These are phyloP conservation scores for Magnusiomyces starmeri DNA, from an alignment of 1,139 yeast species.

Conservation along the genomic window DNA sequence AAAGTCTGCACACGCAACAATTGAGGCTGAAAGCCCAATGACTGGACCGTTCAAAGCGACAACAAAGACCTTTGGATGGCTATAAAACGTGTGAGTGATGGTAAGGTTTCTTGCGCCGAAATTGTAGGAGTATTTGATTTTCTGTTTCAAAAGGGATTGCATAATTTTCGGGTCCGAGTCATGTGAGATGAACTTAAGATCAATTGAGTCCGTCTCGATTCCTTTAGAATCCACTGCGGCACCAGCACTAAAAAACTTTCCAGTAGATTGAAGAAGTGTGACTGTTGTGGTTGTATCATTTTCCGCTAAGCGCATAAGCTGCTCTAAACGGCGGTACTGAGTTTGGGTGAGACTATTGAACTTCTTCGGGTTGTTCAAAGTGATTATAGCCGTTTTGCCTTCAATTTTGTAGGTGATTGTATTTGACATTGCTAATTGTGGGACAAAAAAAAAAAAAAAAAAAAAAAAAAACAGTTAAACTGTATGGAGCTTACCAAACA, in stretches of 20 bases:
- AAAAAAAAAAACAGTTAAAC: too few species aligned
- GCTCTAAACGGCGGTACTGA: constrained; percentile 60
- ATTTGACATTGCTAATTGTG: neutral
- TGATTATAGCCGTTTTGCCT: constrained; percentile 55
- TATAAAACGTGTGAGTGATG: constrained; percentile 60
- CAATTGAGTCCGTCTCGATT: constrained; percentile 25
- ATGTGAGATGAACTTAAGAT: constrained; percentile 17
- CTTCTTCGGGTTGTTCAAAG: constrained; percentile 54
- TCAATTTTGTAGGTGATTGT: constrained; percentile 37
- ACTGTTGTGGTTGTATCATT: constrained; percentile 55
- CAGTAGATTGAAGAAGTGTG: constrained; percentile 65
- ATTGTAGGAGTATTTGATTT: constrained; percentile 39
- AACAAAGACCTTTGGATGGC: constrained; percentile 65
- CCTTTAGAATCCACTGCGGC: constrained; percentile 43
- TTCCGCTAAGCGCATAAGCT: constrained; percentile 57
- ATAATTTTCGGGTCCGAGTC: constrained; percentile 12
- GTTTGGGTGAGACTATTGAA: constrained; percentile 63
- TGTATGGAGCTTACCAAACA: neutral
- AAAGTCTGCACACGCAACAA: constrained; percentile 69
- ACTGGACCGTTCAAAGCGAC: constrained; percentile 85
- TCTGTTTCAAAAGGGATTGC: neutral
- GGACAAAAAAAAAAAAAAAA: neutral
- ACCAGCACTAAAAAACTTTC: constrained; percentile 79
- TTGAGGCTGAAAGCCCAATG: constrained; percentile 69
- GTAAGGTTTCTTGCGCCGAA: constrained; percentile 67